A percentile compares a stretch with the other conserved stretches of the same genome.
Evolutionary conservation across 306 rosid species (phyloP).

Genomic region (Inga leiocalycina): DNA sequence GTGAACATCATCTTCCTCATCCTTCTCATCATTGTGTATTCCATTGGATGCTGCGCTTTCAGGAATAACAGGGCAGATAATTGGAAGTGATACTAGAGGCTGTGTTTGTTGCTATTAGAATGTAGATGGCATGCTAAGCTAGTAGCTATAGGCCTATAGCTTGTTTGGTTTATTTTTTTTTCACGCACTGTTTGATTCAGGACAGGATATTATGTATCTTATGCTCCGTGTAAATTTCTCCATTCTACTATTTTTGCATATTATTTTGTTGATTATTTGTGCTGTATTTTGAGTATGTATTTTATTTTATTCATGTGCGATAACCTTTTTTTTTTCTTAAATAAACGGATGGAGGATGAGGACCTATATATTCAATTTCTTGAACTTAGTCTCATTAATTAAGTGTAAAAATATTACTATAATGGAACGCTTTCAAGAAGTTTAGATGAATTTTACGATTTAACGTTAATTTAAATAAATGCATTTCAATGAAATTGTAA

Average conservation of each 20-base stretch:
- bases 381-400: neutral
- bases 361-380: neutral
- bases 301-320: neutral
- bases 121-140: conserved; percentile 30
- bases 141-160: neutral
- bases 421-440: neutral
- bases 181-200: neutral
- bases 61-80: conserved; percentile 58
- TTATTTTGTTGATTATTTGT: neutral
- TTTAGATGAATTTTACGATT: neutral
- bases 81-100: conserved; percentile 31
- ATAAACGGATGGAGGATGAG: neutral
- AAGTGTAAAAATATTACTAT: neutral
- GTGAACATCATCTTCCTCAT: conserved; percentile 61
- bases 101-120: neutral
- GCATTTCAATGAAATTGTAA: neutral
- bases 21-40: conserved; percentile 66
- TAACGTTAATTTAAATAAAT: neutral
- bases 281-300: neutral
- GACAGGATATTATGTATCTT: neutral
- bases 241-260: neutral
- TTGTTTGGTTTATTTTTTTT: conserved; percentile 9
- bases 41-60: conserved; percentile 83
- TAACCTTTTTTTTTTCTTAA: neutral
- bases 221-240: conserved; percentile 24